Evolutionary conservation across 345 rosid species (phyloP).

Genomic region (Capsella bursapastoris): DNA sequence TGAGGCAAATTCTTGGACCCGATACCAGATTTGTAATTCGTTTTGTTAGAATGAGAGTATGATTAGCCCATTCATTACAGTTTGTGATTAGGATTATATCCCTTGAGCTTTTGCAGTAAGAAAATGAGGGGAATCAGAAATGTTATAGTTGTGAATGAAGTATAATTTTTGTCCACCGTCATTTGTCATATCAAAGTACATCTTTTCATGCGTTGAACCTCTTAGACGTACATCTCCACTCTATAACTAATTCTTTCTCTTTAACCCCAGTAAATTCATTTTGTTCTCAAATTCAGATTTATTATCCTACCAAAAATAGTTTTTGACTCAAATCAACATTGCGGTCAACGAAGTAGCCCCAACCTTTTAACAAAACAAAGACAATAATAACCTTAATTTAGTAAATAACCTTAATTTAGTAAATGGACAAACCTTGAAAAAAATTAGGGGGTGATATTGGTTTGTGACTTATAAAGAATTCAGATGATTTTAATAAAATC

Average conservation of each 20-base stretch:
- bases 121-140: background rate
- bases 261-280: background rate
- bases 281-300: background rate
- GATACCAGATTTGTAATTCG: constrained; percentile 2
- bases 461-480: no score
- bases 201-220: background rate
- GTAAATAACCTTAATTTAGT: background rate
- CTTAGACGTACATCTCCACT: background rate
- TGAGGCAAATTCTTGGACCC: constrained; percentile 27
- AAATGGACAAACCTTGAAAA: background rate
- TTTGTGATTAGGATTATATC: constrained; percentile 35
- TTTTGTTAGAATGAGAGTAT: constrained; percentile 32
- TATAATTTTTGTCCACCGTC: background rate
- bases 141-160: constrained; percentile 29
- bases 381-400: background rate
- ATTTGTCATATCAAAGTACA: background rate
- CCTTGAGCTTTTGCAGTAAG: constrained; percentile 26
- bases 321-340: background rate
- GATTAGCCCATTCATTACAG: constrained; percentile 37
- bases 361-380: background rate
- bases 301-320: background rate
- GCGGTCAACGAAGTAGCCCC: constrained; percentile 3
- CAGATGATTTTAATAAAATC: no score
- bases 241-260: no score
- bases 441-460: no score